These are phyloP conservation scores for Fragaria nilgerrensis DNA, from an alignment of 306 rosid species.

Conservation along the genomic window DNA sequence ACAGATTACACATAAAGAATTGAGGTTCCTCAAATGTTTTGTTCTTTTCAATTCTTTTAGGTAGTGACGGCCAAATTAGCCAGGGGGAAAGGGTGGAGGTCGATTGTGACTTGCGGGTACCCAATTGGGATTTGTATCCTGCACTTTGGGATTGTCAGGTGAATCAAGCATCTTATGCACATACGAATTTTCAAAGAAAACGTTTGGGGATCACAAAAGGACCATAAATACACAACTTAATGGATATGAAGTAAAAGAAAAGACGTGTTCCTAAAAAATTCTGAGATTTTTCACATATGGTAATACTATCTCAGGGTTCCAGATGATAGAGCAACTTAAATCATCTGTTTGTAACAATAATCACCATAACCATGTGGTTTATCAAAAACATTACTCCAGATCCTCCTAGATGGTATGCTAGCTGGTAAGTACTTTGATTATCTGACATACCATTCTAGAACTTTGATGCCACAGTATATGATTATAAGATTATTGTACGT, in stretches of 20 bases:
- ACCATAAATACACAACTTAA: not conserved
- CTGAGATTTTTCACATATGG: not conserved
- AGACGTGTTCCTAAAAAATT: not conserved
- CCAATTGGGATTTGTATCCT: not conserved
- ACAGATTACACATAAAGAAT: not conserved
- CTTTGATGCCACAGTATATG: not conserved
- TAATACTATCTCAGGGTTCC: not conserved
- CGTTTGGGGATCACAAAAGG: not conserved
- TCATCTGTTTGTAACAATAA: slow-evolving; percentile 1
- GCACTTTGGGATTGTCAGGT: not conserved
- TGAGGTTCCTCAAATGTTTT: not conserved
- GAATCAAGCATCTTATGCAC: not conserved
- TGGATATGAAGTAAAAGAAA: not conserved
- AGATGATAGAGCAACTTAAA: not conserved
- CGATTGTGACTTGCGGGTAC: not conserved
- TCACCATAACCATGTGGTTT: not conserved
- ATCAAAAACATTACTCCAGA: not conserved
- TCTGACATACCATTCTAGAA: not conserved
- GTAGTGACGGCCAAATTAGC: not conserved
- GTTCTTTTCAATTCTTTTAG: not conserved
- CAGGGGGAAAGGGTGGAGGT: not conserved
- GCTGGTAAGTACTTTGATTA: not conserved
- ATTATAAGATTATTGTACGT: not conserved
- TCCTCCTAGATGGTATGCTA: not conserved
- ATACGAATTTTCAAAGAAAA: not conserved